Evolutionary conservation across 371 early-diverging fungal genomes (phyloP), one percentile per base, ranked within the genome.

Genomic region (Umbelopsis sp.): DNA sequence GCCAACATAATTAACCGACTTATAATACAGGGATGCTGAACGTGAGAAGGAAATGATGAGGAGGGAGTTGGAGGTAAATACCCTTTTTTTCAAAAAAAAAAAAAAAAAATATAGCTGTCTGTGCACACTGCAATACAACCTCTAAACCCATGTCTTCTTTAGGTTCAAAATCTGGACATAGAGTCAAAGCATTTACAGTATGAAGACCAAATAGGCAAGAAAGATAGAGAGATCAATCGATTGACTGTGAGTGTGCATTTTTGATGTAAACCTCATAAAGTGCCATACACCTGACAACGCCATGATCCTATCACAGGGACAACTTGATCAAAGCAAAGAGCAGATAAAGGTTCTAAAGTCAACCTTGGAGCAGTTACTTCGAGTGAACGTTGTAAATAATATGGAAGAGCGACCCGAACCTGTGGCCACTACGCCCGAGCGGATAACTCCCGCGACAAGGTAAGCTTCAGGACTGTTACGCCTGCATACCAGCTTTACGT

Each of bases 311-410:
- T 38, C 4, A 38, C 41, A 73, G 77, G 24, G 45, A 4, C 74
- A 81, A 22, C 65, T 79, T 1, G 69, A 70, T 10, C 70, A 74
- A 52, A 69, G 80, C 0, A 72, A 77, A 64, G 62, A 73, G 3
- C 78, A 81, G 45, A 76, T 81, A 4, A 65, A 70, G 25, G 67
- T 72, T 0, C 65, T 81, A 11, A 68, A 76, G 41, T 74, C 74
- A 10, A 81, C 79, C 7, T 79, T 81, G 76, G 81, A 81, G 20
- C 77, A 76, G 65, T 38, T 81, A 37, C 45, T 81, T 10, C 74
- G 79, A 51, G 35, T 57, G 12, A 57, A 57, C 32, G 57, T 57
- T 57, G 57, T 32, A n/a, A 57, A 57, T n/a, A 57, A 35, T 4
- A 57, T 32, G 18, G 35, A 57, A 57, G 57, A 57, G 29, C 32